These are phyloP conservation scores for Boletus vermiculosoides DNA, from an alignment of 768 basidiomycete genomes.

Conservation along the genomic window DNA sequence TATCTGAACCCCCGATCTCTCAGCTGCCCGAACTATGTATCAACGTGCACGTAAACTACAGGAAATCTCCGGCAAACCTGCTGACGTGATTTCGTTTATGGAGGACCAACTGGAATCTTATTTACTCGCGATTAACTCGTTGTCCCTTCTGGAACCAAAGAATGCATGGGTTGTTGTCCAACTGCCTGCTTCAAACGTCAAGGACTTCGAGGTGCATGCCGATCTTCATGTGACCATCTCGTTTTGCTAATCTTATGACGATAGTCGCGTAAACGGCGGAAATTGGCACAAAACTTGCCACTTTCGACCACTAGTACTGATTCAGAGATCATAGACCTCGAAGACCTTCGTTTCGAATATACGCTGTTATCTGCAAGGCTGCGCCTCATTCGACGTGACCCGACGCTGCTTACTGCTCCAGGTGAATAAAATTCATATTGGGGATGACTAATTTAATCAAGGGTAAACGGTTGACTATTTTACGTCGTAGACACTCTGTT, in stretches of 20 bases:
- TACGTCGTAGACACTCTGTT: slow-evolving; percentile 48
- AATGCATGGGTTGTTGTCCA: slow-evolving; percentile 83
- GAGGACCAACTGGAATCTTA: slow-evolving; percentile 79
- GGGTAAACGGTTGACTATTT: slow-evolving; percentile 18
- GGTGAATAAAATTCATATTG: slow-evolving; percentile 48
- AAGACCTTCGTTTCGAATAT: slow-evolving; percentile 78
- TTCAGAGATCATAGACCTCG: slow-evolving; percentile 74
- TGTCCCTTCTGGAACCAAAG: slow-evolving; percentile 77
- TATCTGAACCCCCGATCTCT: slow-evolving; percentile 27
- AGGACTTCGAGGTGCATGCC: slow-evolving; percentile 44
- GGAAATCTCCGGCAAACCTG: slow-evolving; percentile 35
- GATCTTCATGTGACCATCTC: slow-evolving; percentile 18
- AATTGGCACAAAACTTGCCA: slow-evolving; percentile 73
- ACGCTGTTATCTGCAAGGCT: slow-evolving; percentile 74
- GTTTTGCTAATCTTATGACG: slow-evolving; percentile 18
- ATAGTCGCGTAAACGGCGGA: slow-evolving; percentile 70
- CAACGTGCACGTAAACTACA: slow-evolving; percentile 81
- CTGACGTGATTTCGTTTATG: slow-evolving; percentile 44
- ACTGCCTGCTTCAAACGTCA: slow-evolving; percentile 43
- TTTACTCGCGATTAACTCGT: slow-evolving; percentile 83
- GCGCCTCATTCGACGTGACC: slow-evolving; percentile 68
- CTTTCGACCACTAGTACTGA: slow-evolving; percentile 64
- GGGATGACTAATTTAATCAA: slow-evolving; percentile 9
- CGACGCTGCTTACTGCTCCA: slow-evolving; percentile 55
- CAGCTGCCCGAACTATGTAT: slow-evolving; percentile 93